phyloP scores from a whole-genome alignment of 116 monocot species.

The Papilionanthe hybrid region DNA sequence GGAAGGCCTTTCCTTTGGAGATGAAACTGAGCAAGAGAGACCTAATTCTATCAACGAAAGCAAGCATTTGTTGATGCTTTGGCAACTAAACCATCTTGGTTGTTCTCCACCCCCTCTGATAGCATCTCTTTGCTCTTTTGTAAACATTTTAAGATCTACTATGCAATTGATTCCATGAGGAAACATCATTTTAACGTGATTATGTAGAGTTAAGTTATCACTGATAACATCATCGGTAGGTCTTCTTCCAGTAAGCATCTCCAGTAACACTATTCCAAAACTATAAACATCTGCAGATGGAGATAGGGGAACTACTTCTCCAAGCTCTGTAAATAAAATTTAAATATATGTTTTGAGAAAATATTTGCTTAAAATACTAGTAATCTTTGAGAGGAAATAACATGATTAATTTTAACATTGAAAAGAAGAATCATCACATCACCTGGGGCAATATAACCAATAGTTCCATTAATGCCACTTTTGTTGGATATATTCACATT shows the following conservation, averaged over 20 bases:
- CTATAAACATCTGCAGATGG: slow-evolving; percentile 31
- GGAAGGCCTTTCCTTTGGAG: too few relatives aligned
- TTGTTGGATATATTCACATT: background rate
- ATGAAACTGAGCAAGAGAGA: too few relatives aligned
- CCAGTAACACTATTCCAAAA: slow-evolving; percentile 29
- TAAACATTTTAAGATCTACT: slow-evolving; percentile 13
- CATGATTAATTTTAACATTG: too few relatives aligned
- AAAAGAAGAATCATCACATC: background rate
- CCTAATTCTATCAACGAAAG: too few relatives aligned
- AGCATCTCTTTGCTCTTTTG: background rate
- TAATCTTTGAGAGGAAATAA: too few relatives aligned
- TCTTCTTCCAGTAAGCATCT: slow-evolving; percentile 22
- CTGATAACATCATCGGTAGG: slow-evolving; percentile 23
- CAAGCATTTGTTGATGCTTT: too few relatives aligned
- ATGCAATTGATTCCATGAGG: slow-evolving; percentile 14
- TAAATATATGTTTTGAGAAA: too few relatives aligned
- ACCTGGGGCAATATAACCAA: slow-evolving; percentile 47
- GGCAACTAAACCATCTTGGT: background rate
- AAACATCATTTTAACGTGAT: slow-evolving; percentile 11
- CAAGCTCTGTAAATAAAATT: slow-evolving; percentile 18
- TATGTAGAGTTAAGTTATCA: slow-evolving; percentile 12
- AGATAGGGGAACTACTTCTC: slow-evolving; percentile 8
- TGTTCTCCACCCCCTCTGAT: too few relatives aligned
- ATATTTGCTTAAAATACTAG: too few relatives aligned
- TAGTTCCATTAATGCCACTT: slow-evolving; percentile 23